These are phyloP conservation scores for Ustilago hordei DNA, from an alignment of 1,284 basidiomycete species.

Conservation along the genomic window DNA sequence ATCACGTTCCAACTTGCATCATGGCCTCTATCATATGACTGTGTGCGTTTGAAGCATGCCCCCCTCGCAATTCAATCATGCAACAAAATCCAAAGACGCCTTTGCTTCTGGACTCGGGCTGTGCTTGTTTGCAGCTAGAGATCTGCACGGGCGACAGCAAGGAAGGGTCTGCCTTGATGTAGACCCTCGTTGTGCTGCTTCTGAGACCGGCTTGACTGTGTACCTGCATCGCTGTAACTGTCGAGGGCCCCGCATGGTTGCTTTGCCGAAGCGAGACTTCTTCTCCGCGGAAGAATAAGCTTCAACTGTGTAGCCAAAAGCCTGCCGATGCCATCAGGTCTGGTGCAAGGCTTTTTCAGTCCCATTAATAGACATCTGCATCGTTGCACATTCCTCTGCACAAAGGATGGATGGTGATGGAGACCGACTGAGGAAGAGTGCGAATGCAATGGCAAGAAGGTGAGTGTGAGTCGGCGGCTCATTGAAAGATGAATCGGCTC, in stretches of 20 bases:
- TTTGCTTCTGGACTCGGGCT: not conserved
- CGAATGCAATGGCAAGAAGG: not conserved
- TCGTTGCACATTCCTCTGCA: too few relatives aligned
- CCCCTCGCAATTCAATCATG: slow-evolving; percentile 32
- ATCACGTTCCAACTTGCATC: slow-evolving; percentile 25
- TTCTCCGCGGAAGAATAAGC: too few relatives aligned
- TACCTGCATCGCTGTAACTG: not conserved
- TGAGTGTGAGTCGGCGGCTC: not conserved
- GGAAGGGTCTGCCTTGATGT: not conserved
- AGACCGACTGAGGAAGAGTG: not conserved
- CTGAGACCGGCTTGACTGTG: not conserved
- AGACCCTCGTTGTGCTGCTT: not conserved
- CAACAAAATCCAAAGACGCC: not conserved
- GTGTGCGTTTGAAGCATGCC: slow-evolving; percentile 33
- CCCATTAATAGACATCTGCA: too few relatives aligned
- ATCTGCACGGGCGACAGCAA: not conserved
- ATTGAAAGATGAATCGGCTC: slow-evolving; percentile 19
- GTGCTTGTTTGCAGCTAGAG: not conserved
- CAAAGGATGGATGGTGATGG: too few relatives aligned
- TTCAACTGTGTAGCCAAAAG: too few relatives aligned
- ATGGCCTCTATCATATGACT: slow-evolving; percentile 28
- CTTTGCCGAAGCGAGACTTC: not conserved
- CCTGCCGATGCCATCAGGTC: too few relatives aligned
- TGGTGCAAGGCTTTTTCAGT: too few relatives aligned
- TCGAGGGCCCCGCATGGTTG: not conserved